These are phyloP conservation scores for Yarrowia hollandica DNA, from an alignment of 805 yeast genomes.

Conservation along the genomic window DNA sequence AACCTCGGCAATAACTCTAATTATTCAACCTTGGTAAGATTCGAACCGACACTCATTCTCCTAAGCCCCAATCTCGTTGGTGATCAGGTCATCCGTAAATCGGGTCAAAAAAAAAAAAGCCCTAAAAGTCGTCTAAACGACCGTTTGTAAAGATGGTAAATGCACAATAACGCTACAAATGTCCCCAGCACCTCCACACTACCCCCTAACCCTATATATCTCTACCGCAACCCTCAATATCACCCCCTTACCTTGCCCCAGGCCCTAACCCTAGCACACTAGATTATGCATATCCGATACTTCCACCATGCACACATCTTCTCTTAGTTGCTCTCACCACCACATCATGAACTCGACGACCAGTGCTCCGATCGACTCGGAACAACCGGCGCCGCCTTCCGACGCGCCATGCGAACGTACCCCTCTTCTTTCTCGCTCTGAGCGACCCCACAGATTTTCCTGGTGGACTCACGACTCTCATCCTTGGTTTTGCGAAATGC, in stretches of 20 bases:
- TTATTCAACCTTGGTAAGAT: no score
- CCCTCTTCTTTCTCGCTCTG: background rate
- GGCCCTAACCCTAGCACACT: constrained; percentile 16
- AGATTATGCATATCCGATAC: constrained; percentile 1
- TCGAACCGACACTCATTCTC: no score
- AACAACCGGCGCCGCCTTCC: background rate
- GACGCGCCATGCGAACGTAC: constrained; percentile 13
- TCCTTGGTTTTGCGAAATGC: constrained; percentile 26
- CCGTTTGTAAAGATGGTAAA: no score
- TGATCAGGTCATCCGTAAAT: no score
- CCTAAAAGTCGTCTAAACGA: no score
- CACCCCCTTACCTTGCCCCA: background rate
- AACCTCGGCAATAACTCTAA: no score
- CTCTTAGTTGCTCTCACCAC: background rate
- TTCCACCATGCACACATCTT: background rate
- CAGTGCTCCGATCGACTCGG: background rate
- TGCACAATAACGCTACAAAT: no score
- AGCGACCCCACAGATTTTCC: background rate
- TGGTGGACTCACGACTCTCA: constrained; percentile 26
- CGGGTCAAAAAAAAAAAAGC: no score
- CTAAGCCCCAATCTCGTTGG: no score
- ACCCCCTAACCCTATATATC: background rate
- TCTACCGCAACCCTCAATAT: background rate
- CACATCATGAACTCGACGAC: background rate
- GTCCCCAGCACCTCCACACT: no score